These are phyloP conservation scores for Botrytis paeoniae DNA, from an alignment of 2,329 filamentous ascomycete species.

Conservation along the genomic window DNA sequence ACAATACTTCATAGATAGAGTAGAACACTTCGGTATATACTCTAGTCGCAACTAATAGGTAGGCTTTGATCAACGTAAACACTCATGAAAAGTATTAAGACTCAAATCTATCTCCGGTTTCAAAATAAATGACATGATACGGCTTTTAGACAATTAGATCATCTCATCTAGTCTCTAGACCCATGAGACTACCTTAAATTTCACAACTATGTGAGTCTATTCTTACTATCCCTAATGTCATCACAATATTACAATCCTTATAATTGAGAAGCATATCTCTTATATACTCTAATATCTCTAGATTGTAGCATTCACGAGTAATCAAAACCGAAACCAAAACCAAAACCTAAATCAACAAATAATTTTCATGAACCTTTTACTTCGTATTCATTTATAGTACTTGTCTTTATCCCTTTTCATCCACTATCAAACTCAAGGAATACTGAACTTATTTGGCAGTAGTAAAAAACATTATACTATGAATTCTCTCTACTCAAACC, in stretches of 20 bases:
- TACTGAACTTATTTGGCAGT: neutral
- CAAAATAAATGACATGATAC: accelerated
- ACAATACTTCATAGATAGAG: neutral
- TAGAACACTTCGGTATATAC: neutral
- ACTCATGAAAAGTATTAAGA: neutral
- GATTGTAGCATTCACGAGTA: no score
- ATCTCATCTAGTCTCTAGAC: neutral
- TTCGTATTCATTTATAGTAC: neutral
- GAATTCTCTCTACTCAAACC: neutral
- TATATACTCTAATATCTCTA: no score
- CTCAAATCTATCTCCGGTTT: neutral
- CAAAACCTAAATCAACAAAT: no score
- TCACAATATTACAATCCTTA: neutral
- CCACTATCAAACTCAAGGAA: neutral
- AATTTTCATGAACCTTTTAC: no score
- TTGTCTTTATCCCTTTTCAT: no score
- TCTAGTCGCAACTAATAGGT: neutral
- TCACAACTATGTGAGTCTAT: accelerated
- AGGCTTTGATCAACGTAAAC: neutral
- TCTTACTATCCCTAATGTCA: neutral
- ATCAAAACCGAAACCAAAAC: no score
- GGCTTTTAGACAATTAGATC: neutral
- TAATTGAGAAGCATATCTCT: neutral
- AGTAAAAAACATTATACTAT: neutral
- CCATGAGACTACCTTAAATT: neutral